These are phyloP conservation scores for Kazachstania africana DNA, from an alignment of 805 yeast genomes.

Conservation along the genomic window DNA sequence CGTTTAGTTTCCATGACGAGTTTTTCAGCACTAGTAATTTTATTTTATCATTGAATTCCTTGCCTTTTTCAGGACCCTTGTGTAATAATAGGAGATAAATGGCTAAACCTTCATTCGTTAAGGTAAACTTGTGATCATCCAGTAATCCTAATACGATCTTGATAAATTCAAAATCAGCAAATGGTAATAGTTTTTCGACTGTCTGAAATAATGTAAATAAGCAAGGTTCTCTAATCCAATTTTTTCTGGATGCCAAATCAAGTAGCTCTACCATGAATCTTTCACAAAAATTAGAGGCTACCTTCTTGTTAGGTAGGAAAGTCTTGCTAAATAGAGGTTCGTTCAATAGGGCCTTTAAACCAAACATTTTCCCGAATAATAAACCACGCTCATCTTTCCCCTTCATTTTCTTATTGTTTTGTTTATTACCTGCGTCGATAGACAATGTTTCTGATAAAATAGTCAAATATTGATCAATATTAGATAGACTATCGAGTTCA, in stretches of 20 bases:
- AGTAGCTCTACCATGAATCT: conserved; percentile 38
- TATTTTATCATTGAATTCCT: neutral
- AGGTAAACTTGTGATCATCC: conserved; percentile 41
- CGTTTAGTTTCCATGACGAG: conserved; percentile 50
- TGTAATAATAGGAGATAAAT: conserved; percentile 35
- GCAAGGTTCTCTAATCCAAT: conserved; percentile 81
- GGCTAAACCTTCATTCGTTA: conserved; percentile 74
- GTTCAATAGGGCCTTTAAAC: conserved; percentile 62
- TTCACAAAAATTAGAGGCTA: conserved; percentile 21
- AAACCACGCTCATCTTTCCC: conserved; percentile 77
- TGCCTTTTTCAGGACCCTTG: too few species aligned
- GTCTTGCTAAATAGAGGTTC: conserved; percentile 29
- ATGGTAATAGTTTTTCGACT: conserved; percentile 21
- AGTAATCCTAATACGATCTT: conserved; percentile 31
- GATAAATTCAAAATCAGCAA: conserved; percentile 9
- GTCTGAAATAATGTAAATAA: conserved; percentile 58
- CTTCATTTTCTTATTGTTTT: conserved; percentile 33
- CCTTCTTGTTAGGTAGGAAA: conserved; percentile 21
- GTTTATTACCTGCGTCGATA: conserved; percentile 29
- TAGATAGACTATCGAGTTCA: conserved; percentile 9
- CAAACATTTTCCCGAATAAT: conserved; percentile 76
- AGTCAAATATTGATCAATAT: conserved; percentile 14
- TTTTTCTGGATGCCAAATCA: conserved; percentile 49
- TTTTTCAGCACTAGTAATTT: conserved; percentile 10
- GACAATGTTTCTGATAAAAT: conserved; percentile 24